Percentiles rank a stretch among this genome's conserved stretches.
These are phyloP conservation scores for Metarhizium album DNA, from an alignment of 2,329 filamentous ascomycete species.

Conservation along the genomic window DNA sequence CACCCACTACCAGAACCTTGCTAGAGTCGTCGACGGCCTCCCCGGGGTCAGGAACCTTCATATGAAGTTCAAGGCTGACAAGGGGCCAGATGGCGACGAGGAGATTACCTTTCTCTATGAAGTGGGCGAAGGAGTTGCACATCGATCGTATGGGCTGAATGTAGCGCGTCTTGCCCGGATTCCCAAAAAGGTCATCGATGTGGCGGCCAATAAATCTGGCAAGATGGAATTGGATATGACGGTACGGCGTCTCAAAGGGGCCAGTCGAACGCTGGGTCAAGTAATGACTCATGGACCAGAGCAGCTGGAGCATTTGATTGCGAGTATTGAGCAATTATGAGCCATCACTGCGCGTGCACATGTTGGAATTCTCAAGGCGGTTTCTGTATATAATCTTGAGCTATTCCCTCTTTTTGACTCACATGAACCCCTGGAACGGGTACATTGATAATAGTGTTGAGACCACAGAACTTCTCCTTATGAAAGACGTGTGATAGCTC, in stretches of 20 bases:
- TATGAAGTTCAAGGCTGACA: constrained; percentile 64
- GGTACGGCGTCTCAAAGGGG: constrained; percentile 46
- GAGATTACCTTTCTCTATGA: constrained; percentile 94
- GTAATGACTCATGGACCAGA: constrained; percentile 27
- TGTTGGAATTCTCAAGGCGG: not conserved
- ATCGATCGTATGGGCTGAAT: constrained; percentile 89
- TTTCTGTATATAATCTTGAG: constrained; percentile 1
- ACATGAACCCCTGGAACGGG: not conserved
- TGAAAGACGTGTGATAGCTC: not conserved
- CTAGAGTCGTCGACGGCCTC: constrained; percentile 58
- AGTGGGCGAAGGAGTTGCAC: constrained; percentile 79
- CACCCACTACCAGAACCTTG: constrained; percentile 89
- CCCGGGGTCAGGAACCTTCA: constrained; percentile 74
- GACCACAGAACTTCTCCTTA: not conserved
- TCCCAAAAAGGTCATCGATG: constrained; percentile 63
- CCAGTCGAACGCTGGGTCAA: constrained; percentile 30
- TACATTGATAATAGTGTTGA: not conserved
- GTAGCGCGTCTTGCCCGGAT: constrained; percentile 80
- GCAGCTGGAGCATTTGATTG: constrained; percentile 41
- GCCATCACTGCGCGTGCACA: not conserved
- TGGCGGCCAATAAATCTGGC: constrained; percentile 67
- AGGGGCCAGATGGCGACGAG: constrained; percentile 42
- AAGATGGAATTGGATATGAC: constrained; percentile 69
- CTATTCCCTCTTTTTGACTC: not conserved
- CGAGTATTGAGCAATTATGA: constrained; percentile 50